Percentiles rank a stretch among this genome's conserved stretches.
Conservation (phyloP, 2,329 filamentous ascomycete species). For the Colletotrichum sp. region DNA sequence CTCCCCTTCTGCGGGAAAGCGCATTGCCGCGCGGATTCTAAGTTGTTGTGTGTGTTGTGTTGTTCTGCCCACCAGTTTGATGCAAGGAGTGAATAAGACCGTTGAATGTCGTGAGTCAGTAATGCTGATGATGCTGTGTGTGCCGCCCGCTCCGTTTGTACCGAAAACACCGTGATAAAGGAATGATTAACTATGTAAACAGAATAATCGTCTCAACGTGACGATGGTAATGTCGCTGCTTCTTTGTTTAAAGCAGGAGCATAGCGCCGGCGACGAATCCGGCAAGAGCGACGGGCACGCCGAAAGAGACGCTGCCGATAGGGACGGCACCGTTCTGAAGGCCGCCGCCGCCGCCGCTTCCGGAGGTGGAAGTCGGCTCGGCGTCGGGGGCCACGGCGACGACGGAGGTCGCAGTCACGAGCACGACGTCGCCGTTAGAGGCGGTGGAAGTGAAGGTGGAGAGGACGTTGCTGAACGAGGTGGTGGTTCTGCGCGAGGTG, state of each 20-base stretch:
- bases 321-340: constrained; percentile 41
- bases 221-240: not conserved
- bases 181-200: constrained; percentile 9
- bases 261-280: constrained; percentile 28
- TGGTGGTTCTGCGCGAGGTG: constrained; percentile 28
- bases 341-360: constrained; percentile 26
- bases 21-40: constrained; percentile 11
- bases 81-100: constrained; percentile 22
- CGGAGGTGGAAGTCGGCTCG: constrained; percentile 27
- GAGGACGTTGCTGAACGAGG: constrained; percentile 39
- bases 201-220: not conserved
- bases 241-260: constrained; percentile 1
- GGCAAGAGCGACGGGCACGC: constrained; percentile 25
- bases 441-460: constrained; percentile 52
- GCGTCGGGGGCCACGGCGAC: constrained; percentile 47
- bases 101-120: constrained; percentile 19
- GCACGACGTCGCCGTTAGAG: constrained; percentile 46
- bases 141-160: not conserved
- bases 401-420: constrained; percentile 54
- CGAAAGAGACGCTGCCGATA: constrained; percentile 21
- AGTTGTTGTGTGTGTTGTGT: not conserved
- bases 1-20: not conserved
- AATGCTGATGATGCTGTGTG: constrained; percentile 14
- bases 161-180: not conserved
- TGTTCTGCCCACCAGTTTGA: constrained; percentile 3